Conservation (phyloP, 1,284 basidiomycete genomes). For the Cutaneotrichosporon mucoides region DNA sequence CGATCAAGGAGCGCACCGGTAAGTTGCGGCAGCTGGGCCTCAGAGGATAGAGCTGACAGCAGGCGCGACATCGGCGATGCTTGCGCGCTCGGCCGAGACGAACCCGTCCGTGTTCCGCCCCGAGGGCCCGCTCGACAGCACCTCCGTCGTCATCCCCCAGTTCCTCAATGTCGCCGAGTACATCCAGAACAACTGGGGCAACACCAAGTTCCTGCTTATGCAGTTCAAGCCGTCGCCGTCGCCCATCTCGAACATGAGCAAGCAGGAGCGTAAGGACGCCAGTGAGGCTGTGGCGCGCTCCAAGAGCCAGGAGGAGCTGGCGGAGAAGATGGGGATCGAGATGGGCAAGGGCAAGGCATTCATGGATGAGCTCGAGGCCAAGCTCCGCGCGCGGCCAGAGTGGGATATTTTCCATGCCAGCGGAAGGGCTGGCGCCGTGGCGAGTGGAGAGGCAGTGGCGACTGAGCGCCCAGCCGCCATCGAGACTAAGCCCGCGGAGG, state of each 20-base stretch:
- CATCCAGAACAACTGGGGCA: constrained; percentile 71
- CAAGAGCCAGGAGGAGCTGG: constrained; percentile 65
- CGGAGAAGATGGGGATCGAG: constrained; percentile 51
- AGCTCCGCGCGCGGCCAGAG: constrained; percentile 9
- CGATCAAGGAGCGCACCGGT: constrained; percentile 72
- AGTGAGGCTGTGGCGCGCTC: constrained; percentile 58
- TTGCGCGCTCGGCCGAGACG: constrained; percentile 87
- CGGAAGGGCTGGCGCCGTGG: too few species aligned
- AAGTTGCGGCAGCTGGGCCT: constrained; percentile 13
- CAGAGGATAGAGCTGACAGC: constrained; percentile 3
- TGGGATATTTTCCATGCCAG: neutral
- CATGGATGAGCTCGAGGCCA: constrained; percentile 11
- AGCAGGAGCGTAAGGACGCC: constrained; percentile 59
- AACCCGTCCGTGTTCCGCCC: constrained; percentile 85
- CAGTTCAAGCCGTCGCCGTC: constrained; percentile 62
- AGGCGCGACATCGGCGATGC: constrained; percentile 92
- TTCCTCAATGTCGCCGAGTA: constrained; percentile 67
- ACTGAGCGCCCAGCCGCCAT: too few species aligned
- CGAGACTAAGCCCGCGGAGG: neutral
- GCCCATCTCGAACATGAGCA: constrained; percentile 56
- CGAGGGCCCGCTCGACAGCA: constrained; percentile 64
- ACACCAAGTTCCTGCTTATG: constrained; percentile 86
- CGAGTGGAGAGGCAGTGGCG: too few species aligned
- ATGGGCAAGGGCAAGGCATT: constrained; percentile 19
- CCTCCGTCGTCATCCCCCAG: constrained; percentile 66